Base-by-base conservation (phyloP, 2,329 filamentous ascomycete genomes). In the Colletotrichum sansevieriae region DNA sequence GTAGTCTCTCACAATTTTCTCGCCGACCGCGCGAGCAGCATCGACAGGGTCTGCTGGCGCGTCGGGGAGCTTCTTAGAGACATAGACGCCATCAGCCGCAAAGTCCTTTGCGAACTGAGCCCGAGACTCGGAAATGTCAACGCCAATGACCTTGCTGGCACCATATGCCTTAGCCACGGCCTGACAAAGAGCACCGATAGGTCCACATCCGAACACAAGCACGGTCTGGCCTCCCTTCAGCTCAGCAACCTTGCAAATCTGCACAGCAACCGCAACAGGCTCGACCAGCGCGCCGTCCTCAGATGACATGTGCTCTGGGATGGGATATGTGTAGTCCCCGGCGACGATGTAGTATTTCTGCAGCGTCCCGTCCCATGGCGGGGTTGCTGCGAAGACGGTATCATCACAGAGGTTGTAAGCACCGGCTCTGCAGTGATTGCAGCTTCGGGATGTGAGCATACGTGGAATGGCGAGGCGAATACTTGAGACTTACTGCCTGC, bases 201-300 rank as follows among this genome's bases (percentile, higher is more conserved):
- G 83, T 0, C 84, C 84, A 12, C 82, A 84, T 0, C 85, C 85
- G 15, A 86, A 80, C 6, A 87, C 79, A 0, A 84, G 75, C 3
- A 86, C 80, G 0, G 80, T 83, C 58, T 84, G 79, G 1, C 80
- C 76, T 0, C 76, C 75, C 12, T 76, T 75, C 11, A 84, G 77
- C 0, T 81, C 76, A 0, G 81, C 83, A 1, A 79, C 75, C 58
- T 80, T 81, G 68, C 74, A 79, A 10, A 84, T 83, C 55, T 84
- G 81, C 3, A 85, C 83, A 0, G 85, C 84, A 1, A 88, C 84
- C 0, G 84, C 81, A 0, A 86, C 75, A 0, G 85, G 86, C 73
- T 88, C 85, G 1, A 86, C 80, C 9, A 88, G 74, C 0, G 85
- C 86, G 1, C 83, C 86, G 29, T 87, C 83, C 67, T 88, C 84